phyloP scores from a whole-genome alignment of 2,329 filamentous ascomycete genomes.

The Cladophialophora carrionii region DNA sequence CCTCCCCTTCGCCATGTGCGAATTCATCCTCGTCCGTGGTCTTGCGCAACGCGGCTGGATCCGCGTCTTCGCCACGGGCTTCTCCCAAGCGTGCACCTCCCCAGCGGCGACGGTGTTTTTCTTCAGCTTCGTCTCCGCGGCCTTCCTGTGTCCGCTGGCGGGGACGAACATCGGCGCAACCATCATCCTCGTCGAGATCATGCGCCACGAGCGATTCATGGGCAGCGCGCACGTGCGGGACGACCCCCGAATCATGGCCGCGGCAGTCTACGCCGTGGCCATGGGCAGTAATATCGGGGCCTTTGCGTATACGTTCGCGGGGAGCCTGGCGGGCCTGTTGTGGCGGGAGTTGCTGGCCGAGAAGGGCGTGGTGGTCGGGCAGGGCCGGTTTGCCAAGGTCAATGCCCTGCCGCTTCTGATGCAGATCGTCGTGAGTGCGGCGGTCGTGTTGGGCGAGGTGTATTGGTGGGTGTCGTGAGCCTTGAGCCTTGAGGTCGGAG shows the following conservation, averaged over 20 bases:
- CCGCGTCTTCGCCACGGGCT: constrained; percentile 35
- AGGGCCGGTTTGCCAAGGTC: constrained; percentile 35
- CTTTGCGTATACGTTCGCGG: constrained; percentile 39
- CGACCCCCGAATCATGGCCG: constrained; percentile 30
- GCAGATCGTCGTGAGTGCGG: constrained; percentile 35
- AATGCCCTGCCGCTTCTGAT: constrained; percentile 36
- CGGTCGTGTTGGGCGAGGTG: constrained; percentile 36
- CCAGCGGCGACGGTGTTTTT: constrained; percentile 36
- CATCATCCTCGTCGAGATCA: constrained; percentile 40
- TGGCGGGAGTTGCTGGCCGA: constrained; percentile 35
- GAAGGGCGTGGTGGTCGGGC: constrained; percentile 36
- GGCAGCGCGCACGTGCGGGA: constrained; percentile 22
- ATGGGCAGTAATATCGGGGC: constrained; percentile 40
- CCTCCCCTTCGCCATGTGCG: constrained; percentile 39
- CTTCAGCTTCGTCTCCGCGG: constrained; percentile 37
- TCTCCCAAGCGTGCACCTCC: constrained; percentile 35
- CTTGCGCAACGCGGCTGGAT: constrained; percentile 38
- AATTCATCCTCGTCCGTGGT: constrained; percentile 39
- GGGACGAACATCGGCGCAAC: constrained; percentile 40
- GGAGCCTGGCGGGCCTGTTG: constrained; percentile 37
- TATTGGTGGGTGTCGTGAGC: constrained; percentile 33
- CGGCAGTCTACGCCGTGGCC: constrained; percentile 35
- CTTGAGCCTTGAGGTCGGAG: background rate
- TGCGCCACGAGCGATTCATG: constrained; percentile 35
- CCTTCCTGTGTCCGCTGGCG: constrained; percentile 37